A percentile compares a stretch with the other conserved stretches of the same genome.
Evolutionary conservation across 495 filamentous ascomycete genomes (phyloP).

Genomic region (Aspergillus sparsus): DNA sequence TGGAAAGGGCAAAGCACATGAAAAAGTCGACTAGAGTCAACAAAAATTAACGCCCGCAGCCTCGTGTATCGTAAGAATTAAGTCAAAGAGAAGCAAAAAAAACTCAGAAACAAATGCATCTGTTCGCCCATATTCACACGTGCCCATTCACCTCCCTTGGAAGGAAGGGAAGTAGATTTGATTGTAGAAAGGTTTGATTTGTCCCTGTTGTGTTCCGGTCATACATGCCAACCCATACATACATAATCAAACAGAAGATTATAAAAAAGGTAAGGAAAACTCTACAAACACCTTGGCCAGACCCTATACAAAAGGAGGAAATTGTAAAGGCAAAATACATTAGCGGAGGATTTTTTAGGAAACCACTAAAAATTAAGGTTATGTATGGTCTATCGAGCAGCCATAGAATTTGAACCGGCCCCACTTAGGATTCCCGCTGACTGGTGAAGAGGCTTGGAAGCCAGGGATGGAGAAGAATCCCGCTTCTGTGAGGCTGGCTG

Average conservation of each 20-base stretch:
- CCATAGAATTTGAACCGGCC: conserved; percentile 40
- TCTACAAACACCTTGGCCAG: conserved; percentile 24
- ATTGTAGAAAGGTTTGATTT: conserved; percentile 19
- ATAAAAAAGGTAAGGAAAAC: conserved; percentile 8
- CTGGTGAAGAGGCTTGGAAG: conserved; percentile 42
- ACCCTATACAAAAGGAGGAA: conserved; percentile 21
- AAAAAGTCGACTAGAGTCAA: conserved; percentile 3
- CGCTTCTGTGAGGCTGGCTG: conserved; percentile 33
- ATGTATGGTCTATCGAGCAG: conserved; percentile 31
- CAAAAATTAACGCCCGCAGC: conserved; percentile 11
- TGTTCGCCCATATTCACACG: conserved; percentile 22
- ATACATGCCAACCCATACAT: conserved; percentile 32
- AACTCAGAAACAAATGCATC: conserved; percentile 16
- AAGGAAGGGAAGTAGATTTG: conserved; percentile 8
- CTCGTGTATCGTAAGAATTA: conserved; percentile 10
- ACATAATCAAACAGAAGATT: conserved; percentile 13
- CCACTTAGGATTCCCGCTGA: conserved; percentile 33
- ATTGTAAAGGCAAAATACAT: conserved; percentile 6
- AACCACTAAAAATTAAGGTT: neutral
- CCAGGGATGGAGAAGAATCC: conserved; percentile 37
- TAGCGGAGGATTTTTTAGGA: conserved; percentile 4
- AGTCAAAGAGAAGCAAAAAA: neutral
- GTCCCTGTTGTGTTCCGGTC: conserved; percentile 23
- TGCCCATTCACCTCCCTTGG: conserved; percentile 6
- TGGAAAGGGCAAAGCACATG: neutral